phyloP scores from a whole-genome alignment of 176 grass and related monocot genomes.

The Otatea glauca region DNA sequence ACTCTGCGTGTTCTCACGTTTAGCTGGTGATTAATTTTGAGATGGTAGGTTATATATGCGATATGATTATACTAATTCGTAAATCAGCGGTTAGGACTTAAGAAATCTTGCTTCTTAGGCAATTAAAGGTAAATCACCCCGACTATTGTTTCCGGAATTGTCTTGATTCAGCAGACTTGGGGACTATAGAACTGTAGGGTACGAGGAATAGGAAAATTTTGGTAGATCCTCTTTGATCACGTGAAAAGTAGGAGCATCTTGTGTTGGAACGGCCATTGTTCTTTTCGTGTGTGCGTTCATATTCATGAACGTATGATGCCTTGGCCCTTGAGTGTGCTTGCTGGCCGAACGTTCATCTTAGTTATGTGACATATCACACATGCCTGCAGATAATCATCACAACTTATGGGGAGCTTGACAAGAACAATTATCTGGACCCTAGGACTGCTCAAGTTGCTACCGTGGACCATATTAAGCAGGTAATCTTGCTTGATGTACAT shows the following conservation, averaged over 20 bases:
- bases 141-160: background rate
- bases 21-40: slow-evolving; percentile 1
- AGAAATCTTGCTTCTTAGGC: background rate
- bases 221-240: background rate
- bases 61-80: background rate
- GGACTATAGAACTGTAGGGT: background rate
- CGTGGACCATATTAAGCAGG: slow-evolving; percentile 93
- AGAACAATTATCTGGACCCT: slow-evolving; percentile 78
- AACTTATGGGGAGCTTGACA: slow-evolving; percentile 79
- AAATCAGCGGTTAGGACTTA: background rate
- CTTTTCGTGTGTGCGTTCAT: background rate
- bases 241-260: background rate
- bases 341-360: slow-evolving; percentile 13
- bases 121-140: background rate
- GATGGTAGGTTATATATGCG: background rate
- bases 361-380: background rate
- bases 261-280: background rate
- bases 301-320: background rate
- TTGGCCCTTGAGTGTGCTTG: slow-evolving; percentile 15
- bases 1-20: background rate
- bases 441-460: slow-evolving; percentile 95
- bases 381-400: slow-evolving; percentile 81
- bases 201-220: background rate
- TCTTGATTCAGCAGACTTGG: background rate
- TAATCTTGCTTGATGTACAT: slow-evolving; percentile 28